Percentiles rank a stretch among this genome's conserved stretches.
Evolutionary conservation across 495 filamentous ascomycete species (phyloP).

Genomic region (Neurospora sp.): DNA sequence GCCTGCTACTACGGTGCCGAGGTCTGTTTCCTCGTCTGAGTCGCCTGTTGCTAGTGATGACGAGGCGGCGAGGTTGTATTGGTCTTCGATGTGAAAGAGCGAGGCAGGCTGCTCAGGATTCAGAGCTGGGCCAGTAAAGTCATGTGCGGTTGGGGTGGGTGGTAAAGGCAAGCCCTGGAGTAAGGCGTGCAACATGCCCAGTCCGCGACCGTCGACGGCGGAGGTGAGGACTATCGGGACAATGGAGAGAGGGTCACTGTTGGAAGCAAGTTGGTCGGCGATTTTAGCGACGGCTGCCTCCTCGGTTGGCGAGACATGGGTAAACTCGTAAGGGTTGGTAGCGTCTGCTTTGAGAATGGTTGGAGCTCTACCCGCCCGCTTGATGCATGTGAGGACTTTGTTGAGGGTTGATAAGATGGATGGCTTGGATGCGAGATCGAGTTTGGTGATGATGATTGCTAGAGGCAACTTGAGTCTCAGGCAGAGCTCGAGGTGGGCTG

Average conservation of each 20-base stretch:
- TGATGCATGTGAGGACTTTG: slow-evolving; percentile 67
- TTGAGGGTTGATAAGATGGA: slow-evolving; percentile 58
- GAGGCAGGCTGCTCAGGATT: slow-evolving; percentile 42
- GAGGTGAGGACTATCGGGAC: slow-evolving; percentile 88
- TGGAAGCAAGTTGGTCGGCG: slow-evolving; percentile 34
- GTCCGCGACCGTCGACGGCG: slow-evolving; percentile 73
- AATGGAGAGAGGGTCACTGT: slow-evolving; percentile 34
- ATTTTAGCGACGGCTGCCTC: slow-evolving; percentile 40
- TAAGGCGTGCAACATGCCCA: slow-evolving; percentile 72
- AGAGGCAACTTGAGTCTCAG: slow-evolving; percentile 66
- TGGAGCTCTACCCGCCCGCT: slow-evolving; percentile 62
- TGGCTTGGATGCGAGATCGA: slow-evolving; percentile 70
- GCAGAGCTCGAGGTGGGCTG: slow-evolving; percentile 80
- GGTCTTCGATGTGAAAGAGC: slow-evolving; percentile 84
- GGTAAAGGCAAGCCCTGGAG: slow-evolving; percentile 70
- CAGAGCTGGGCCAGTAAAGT: slow-evolving; percentile 30
- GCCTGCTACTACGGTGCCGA: slow-evolving; percentile 64
- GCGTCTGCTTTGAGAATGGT: slow-evolving; percentile 49
- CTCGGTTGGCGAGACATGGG: slow-evolving; percentile 33
- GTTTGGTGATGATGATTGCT: slow-evolving; percentile 77
- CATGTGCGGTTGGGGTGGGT: slow-evolving; percentile 34
- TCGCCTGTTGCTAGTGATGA: slow-evolving; percentile 32
- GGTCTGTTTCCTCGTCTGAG: slow-evolving; percentile 24
- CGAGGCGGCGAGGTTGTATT: slow-evolving; percentile 41
- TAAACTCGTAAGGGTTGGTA: slow-evolving; percentile 21